Base-by-base conservation (phyloP, 1,139 yeast genomes). In the Sugiyamaella novakii region DNA sequence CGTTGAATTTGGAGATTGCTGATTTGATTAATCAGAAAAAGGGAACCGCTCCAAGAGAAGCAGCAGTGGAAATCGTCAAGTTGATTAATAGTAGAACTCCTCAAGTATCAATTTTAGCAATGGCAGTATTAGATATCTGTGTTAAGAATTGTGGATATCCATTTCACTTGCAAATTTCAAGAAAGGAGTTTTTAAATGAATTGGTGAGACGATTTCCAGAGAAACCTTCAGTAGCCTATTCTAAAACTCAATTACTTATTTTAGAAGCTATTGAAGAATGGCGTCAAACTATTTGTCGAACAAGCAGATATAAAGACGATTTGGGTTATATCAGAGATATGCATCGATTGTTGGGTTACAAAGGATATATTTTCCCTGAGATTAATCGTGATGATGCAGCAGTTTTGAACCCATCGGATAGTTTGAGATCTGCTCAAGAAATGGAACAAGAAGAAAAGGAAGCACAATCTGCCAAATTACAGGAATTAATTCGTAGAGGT, bases 101-200 rank as follows among this genome's bases (percentile, higher is more conserved):
- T 0, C 95, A 87, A 63, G 86, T 91, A 68, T 70, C 84, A 1
- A 71, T 79, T 33, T 76, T 80, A 54, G 83, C 84, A 0, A 59
- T 81, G 51, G 72, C 79, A 0, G 62, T 75, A 48, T 78, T 92
- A 58, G 99, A 92, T 65, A 89, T 88, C 53, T 75, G 94, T 60
- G 98, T 92, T 48, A 92, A 92, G 71, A 92, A 92, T 70, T 92
- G 99, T 73, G 98, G 98, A 2, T 94, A 91, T 67, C 97, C 98
- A 3, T 83, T 92, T 72, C 98, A 92, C 58, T 75, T 92, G 49
- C 98, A 94, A 70, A 87, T 92, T 48, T 87, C 96, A 6, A 79
- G 98, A 55, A 92, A 92, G 69, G 98, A 92, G 65, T 92, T 92
- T 60, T 75, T 92, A 63, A 92, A 92, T 67, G 96, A 89, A 63